Percentiles rank a stretch among this genome's conserved stretches.
phyloP scores from a whole-genome alignment of 1,284 basidiomycete genomes.

The Ustanciosporium gigantosporum region DNA sequence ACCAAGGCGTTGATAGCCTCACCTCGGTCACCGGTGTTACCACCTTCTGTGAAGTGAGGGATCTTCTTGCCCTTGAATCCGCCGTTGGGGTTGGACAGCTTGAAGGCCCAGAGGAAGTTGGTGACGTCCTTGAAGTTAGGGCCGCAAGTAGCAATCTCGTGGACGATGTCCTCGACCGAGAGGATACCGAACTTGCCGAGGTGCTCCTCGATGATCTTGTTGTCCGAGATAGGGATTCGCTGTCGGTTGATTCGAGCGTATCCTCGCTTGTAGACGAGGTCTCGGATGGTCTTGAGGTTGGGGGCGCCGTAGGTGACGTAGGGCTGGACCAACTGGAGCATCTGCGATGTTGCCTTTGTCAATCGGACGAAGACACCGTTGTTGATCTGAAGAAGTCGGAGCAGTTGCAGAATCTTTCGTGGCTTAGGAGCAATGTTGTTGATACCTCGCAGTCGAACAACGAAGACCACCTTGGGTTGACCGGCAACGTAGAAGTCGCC shows the following conservation, averaged over 20 bases:
- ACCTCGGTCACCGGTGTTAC: conserved; percentile 91
- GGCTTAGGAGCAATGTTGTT: conserved; percentile 99
- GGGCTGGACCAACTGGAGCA: conserved; percentile 96
- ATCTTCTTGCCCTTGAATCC: conserved; percentile 97
- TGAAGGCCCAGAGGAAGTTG: conserved; percentile 95
- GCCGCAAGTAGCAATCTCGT: conserved; percentile 92
- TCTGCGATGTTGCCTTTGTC: conserved; percentile 93
- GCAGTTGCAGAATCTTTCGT: conserved; percentile 96
- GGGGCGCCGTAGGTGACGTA: conserved; percentile 89
- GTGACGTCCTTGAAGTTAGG: conserved; percentile 97
- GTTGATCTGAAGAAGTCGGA: conserved; percentile 99
- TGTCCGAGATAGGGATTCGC: conserved; percentile 92
- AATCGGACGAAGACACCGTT: conserved; percentile 98
- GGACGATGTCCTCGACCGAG: conserved; percentile 95
- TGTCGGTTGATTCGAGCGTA: conserved; percentile 99
- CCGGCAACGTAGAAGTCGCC: conserved; percentile 98
- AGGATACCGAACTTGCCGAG: conserved; percentile 96
- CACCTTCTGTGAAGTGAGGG: conserved; percentile 69
- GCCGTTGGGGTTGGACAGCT: conserved; percentile 97
- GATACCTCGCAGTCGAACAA: conserved; percentile 89
- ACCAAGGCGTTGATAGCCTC: conserved; percentile 95
- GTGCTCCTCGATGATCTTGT: conserved; percentile 85
- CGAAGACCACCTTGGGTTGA: conserved; percentile 96
- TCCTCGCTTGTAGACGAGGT: conserved; percentile 98
- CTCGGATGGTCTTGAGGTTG: conserved; percentile 94